phyloP scores from a whole-genome alignment of 768 basidiomycete genomes.

The Infundibulicybe gibba region DNA sequence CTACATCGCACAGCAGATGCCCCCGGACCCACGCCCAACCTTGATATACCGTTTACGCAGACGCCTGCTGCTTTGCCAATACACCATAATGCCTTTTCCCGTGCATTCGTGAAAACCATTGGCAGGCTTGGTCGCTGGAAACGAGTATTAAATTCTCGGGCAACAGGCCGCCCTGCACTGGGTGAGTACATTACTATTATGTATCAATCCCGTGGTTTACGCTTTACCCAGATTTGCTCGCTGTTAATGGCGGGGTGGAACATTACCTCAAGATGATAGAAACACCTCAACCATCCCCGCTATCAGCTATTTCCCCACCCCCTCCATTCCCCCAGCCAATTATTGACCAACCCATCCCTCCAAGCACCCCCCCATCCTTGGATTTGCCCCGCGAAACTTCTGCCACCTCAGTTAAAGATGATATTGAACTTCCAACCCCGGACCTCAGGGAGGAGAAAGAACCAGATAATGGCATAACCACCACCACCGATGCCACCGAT shows the following conservation, averaged over 20 bases:
- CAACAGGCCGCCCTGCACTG: slow-evolving; percentile 22
- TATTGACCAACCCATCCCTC: no score
- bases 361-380: no score
- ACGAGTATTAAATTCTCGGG: slow-evolving; percentile 61
- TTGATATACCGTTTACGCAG: slow-evolving; percentile 29
- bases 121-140: slow-evolving; percentile 82
- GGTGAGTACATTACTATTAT: slow-evolving; percentile 46
- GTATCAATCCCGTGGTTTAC: slow-evolving; percentile 69
- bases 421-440: no score
- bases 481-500: no score
- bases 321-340: no score
- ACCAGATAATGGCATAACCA: no score
- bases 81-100: slow-evolving; percentile 63
- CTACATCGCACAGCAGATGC: slow-evolving; percentile 57
- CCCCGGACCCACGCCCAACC: slow-evolving; percentile 21
- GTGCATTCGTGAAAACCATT: slow-evolving; percentile 78
- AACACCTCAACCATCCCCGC: slow-evolving; percentile 7
- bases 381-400: no score
- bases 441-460: no score
- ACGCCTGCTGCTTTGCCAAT: slow-evolving; percentile 44
- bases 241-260: slow-evolving; percentile 60
- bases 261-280: slow-evolving; percentile 60
- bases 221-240: slow-evolving; percentile 57
- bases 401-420: no score
- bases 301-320: no score